Base-by-base conservation (phyloP, 192 early-diverging fungal species). In the Allomyces javanicus region DNA sequence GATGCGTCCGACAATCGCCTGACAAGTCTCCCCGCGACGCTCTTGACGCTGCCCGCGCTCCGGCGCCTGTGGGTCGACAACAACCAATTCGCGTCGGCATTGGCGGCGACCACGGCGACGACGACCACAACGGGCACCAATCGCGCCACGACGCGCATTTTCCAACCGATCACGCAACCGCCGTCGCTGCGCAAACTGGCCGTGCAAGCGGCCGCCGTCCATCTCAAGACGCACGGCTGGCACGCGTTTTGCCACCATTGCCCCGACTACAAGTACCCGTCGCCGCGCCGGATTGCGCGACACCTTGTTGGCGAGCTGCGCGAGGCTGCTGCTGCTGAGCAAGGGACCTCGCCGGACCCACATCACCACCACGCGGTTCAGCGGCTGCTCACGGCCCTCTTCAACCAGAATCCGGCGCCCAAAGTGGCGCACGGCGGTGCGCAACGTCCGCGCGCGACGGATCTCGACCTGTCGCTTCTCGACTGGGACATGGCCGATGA, bases 1-100 rank as follows among this genome's bases (percentile, higher is more conserved):
- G 85, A 90, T 68, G 64, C 90, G 7, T 75, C 79, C 19, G 63
- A 85, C 27, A 91, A 90, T 67, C 85, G 82, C 6, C 61, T 93
- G 14, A 72, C 61, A 21, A 73, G 70, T 25, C 67, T 93, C 40
- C 91, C 91, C 4, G 85, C 87, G 11, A 88, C 89, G 62, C 67
- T 90, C 17, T 76, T 77, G 45, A 77, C 83, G 1, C 78, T 91
- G 14, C 88, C 89, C 65, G 80, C 74, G 66, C 69, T 92, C 62
- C 76, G 85, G n/a, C 78, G 79, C 40, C 66, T 90, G 1, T 64
- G 70, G 22, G 58, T 82, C 10, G 80, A 86, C 11, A 69, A 71
- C 1, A 88, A 86, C 66, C 79, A 72, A n/a, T 68, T 83, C 1
- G 69, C 75, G 10, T 66, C 74, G 22, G 73, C 73, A 63, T 79